Conservation (phyloP, 257 asterid genomes). For the Buddleja alternifolia region DNA sequence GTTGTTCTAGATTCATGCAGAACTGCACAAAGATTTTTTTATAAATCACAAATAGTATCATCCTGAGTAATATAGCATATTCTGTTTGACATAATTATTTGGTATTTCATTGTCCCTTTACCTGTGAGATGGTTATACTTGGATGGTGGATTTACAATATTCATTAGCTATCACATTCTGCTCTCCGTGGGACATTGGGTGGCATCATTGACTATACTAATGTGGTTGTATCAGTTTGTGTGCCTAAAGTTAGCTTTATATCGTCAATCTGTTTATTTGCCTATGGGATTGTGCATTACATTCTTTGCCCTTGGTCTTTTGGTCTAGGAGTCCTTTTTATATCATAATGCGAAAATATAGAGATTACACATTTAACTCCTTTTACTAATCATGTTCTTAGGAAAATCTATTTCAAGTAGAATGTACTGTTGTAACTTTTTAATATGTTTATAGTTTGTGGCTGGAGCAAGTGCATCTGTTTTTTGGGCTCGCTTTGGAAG, state of each 20-base stretch:
- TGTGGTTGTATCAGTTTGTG: constrained; percentile 17
- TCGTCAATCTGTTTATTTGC: constrained; percentile 7
- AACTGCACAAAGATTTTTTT: too few species aligned
- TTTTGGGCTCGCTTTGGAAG: constrained; percentile 50
- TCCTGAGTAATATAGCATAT: not conserved
- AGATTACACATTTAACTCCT: constrained; percentile 7
- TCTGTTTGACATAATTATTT: not conserved
- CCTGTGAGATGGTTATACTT: too few species aligned
- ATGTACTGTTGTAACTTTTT: constrained; percentile 32
- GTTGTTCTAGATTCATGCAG: too few species aligned
- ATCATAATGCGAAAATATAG: not conserved
- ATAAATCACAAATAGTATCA: not conserved
- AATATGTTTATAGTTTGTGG: constrained; percentile 65
- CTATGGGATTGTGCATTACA: constrained; percentile 3
- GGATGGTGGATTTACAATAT: not conserved
- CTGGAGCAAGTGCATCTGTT: constrained; percentile 65
- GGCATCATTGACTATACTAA: not conserved
- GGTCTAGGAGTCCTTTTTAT: constrained; percentile 14
- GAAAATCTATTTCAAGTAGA: constrained; percentile 9
- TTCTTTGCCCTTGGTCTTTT: constrained; percentile 1
- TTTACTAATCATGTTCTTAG: constrained; percentile 5
- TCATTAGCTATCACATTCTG: constrained; percentile 15
- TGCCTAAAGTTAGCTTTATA: constrained; percentile 12
- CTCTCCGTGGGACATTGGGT: not conserved
- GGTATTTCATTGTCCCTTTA: too few species aligned